phyloP scores from a whole-genome alignment of 495 filamentous ascomycete genomes.

The Penicillium simplicissimum region DNA sequence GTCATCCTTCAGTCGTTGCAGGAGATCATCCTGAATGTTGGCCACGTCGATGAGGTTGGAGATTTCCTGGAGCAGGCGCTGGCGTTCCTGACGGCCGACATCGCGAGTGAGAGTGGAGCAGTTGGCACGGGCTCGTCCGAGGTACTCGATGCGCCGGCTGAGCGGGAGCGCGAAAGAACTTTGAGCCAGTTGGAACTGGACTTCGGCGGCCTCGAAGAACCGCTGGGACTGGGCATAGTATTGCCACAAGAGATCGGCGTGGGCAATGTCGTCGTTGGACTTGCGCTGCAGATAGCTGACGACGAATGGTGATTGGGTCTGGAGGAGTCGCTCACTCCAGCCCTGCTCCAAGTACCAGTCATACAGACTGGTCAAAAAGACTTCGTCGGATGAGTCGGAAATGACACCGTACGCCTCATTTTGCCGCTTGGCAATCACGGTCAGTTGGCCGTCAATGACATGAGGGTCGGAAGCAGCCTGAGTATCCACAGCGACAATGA shows the following conservation, averaged over 20 bases:
- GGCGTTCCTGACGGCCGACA: slow-evolving; percentile 70
- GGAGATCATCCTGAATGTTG: slow-evolving; percentile 89
- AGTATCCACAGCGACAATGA: slow-evolving; percentile 74
- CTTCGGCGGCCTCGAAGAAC: slow-evolving; percentile 81
- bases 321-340: slow-evolving; percentile 79
- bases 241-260: slow-evolving; percentile 90
- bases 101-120: slow-evolving; percentile 74
- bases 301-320: slow-evolving; percentile 78
- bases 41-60: slow-evolving; percentile 88
- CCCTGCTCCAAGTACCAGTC: slow-evolving; percentile 91
- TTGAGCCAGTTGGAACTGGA: slow-evolving; percentile 80
- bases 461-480: slow-evolving; percentile 64
- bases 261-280: slow-evolving; percentile 62
- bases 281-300: slow-evolving; percentile 81
- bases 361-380: slow-evolving; percentile 92
- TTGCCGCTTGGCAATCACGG: slow-evolving; percentile 70
- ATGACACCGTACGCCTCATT: slow-evolving; percentile 86
- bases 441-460: slow-evolving; percentile 73
- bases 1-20: slow-evolving; percentile 77
- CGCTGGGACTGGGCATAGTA: slow-evolving; percentile 79
- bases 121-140: slow-evolving; percentile 84
- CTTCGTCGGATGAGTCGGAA: slow-evolving; percentile 80
- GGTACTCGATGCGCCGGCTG: slow-evolving; percentile 80
- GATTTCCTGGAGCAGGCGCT: slow-evolving; percentile 76
- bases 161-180: slow-evolving; percentile 74